These are phyloP conservation scores for Theobroma grandiflorum DNA, from an alignment of 441 rosid species.

Conservation along the genomic window DNA sequence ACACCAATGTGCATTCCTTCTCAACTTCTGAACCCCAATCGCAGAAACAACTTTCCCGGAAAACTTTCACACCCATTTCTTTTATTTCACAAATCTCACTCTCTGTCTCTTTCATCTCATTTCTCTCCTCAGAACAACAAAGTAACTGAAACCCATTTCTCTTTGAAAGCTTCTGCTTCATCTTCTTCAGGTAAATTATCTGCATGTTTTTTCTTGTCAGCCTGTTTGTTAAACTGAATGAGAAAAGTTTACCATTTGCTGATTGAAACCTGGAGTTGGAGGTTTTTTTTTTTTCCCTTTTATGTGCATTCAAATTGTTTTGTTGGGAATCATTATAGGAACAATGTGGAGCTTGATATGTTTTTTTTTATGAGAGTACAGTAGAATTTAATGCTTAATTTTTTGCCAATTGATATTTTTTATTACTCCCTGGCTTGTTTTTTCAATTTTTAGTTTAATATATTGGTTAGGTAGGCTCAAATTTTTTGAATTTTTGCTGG, in stretches of 20 bases:
- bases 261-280: neutral
- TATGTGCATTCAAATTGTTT: neutral
- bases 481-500: neutral
- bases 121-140: slow-evolving; percentile 25
- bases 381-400: neutral
- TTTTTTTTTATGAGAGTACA: too few species aligned
- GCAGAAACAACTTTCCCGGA: slow-evolving; percentile 24
- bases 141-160: slow-evolving; percentile 27
- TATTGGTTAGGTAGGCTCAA: neutral
- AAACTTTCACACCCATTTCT: slow-evolving; percentile 24
- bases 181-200: slow-evolving; percentile 56
- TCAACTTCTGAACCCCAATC: slow-evolving; percentile 24
- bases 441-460: neutral
- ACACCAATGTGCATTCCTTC: slow-evolving; percentile 29
- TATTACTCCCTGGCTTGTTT: neutral
- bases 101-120: slow-evolving; percentile 26
- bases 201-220: neutral
- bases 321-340: neutral
- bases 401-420: neutral
- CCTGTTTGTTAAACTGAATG: neutral
- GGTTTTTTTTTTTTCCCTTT: neutral
- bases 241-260: neutral
- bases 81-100: slow-evolving; percentile 1
- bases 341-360: neutral
- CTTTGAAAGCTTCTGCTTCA: slow-evolving; percentile 49